Evolutionary conservation across 78 protist species (phyloP).

Genomic region (Dictyostelium capitatum): DNA sequence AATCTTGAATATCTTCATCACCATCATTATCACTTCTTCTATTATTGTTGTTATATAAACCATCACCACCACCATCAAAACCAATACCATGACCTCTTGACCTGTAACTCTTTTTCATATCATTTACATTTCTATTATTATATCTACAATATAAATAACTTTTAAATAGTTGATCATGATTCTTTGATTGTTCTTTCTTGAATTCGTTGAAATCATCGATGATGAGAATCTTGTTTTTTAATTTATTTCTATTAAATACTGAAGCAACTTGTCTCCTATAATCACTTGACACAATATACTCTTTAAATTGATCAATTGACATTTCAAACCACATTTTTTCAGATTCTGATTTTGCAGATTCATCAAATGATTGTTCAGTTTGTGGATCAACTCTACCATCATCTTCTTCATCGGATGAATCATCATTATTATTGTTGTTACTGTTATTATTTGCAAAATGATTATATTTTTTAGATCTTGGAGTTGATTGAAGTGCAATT

Average conservation of each 20-base stretch:
- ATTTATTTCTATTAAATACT: not conserved
- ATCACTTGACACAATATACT: not conserved
- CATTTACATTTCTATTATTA: constrained; percentile 5
- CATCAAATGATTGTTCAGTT: not conserved
- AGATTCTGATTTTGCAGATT: not conserved
- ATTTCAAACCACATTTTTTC: constrained; percentile 8
- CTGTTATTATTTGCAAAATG: not conserved
- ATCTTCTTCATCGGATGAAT: not conserved
- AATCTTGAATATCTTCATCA: too few species aligned
- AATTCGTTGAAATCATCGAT: not conserved
- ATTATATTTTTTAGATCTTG: not conserved
- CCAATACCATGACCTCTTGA: too few species aligned
- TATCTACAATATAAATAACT: not conserved
- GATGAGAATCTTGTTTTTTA: not conserved
- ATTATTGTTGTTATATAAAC: too few species aligned
- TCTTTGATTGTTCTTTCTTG: not conserved
- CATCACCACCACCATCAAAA: too few species aligned
- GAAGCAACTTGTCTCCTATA: not conserved
- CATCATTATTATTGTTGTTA: not conserved
- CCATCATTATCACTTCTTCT: too few species aligned
- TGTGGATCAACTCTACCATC: not conserved
- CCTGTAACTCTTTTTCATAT: not conserved
- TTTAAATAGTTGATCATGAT: not conserved
- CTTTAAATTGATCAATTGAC: constrained; percentile 23
- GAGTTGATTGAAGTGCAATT: too few species aligned